Percentiles rank a stretch among this genome's conserved stretches.
phyloP scores from a whole-genome alignment of 164 flowering plant species.

The Hamamelis virginiana region DNA sequence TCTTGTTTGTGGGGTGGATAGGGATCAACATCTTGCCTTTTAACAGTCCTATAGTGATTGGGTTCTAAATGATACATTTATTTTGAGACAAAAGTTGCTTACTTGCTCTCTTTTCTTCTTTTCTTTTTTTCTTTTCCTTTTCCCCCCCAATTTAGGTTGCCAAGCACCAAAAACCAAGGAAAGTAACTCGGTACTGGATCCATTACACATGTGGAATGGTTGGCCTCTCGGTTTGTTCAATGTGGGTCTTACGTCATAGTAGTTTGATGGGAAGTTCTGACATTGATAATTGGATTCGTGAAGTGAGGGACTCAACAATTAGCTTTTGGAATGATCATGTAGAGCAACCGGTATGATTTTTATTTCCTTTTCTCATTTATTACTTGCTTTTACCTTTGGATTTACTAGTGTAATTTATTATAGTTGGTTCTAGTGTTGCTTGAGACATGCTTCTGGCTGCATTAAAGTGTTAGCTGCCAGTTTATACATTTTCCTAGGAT shows the following conservation, averaged over 20 bases:
- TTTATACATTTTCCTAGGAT: too few species aligned
- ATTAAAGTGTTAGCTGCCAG: too few species aligned
- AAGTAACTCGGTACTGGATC: conserved; percentile 68
- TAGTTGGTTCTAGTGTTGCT: too few species aligned
- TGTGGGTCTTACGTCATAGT: conserved; percentile 89
- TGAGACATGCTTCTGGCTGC: too few species aligned
- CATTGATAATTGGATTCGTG: conserved; percentile 88
- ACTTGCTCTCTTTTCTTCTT: neutral
- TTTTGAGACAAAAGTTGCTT: neutral
- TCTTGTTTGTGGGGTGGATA: neutral
- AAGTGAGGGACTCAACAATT: conserved; percentile 71
- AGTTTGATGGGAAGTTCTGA: conserved; percentile 91
- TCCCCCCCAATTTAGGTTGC: conserved; percentile 70
- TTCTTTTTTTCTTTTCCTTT: conserved; percentile 17
- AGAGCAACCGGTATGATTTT: conserved; percentile 76
- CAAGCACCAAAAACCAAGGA: conserved; percentile 69
- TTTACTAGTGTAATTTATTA: neutral
- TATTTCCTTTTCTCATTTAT: neutral
- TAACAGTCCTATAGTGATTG: neutral
- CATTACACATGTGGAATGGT: conserved; percentile 83
- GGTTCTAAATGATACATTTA: neutral
- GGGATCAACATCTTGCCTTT: neutral
- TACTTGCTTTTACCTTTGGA: neutral
- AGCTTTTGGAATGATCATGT: conserved; percentile 89
- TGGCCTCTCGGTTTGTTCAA: conserved; percentile 80